Evolutionary conservation across 306 rosid genomes (phyloP), one percentile per base, ranked within the genome.

Genomic region (Leucaena leucocephala): DNA sequence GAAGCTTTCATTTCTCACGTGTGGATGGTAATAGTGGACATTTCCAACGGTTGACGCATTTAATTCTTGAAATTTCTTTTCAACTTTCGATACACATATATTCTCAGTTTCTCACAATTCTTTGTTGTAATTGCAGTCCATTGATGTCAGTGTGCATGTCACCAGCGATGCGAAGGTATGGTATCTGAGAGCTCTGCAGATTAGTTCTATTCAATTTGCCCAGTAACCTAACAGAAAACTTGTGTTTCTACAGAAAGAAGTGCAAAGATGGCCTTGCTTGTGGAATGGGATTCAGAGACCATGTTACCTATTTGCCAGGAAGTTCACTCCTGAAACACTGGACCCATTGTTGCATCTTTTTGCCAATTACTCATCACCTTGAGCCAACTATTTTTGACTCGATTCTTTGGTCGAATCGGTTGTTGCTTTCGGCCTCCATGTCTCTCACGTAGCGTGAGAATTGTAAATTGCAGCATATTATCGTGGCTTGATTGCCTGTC

Each of bases 231-330:
- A 22, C 3, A 70, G 52, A 77, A 19, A 43, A 19, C 39, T 46
- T 77, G 58, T 78, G 57, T 72, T 83, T 85, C 49, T 82, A 44
- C 97, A 96, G 99, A 96, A 13, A 84, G 93, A 90, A 82, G 98
- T 93, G 67, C 99, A 91, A 76, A 87, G 82, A 83, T 96, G 99
- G 99, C 97, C 98, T 49, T 96, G 99, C 92, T 79, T 93, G 71
- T 91, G 99, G 99, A 96, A 96, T 50, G 99, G 98, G 57, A 58
- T 85, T 80, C 90, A 84, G 82, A 88, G 86, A 76, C 99, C 99
- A 1, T 96, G 99, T 79, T 93, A 96, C 89, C 89, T 96, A 27
- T 96, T 96, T 86, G 99, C 99, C 10, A 91, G 99, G 85, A 96
- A 96, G 80, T 96, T 96, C 82, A 82, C 88, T 67, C 96, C 97